Percentiles rank a stretch among this genome's conserved stretches.
phyloP scores from a whole-genome alignment of 2,329 filamentous ascomycete genomes.

The Purpureocillium lavendulum region DNA sequence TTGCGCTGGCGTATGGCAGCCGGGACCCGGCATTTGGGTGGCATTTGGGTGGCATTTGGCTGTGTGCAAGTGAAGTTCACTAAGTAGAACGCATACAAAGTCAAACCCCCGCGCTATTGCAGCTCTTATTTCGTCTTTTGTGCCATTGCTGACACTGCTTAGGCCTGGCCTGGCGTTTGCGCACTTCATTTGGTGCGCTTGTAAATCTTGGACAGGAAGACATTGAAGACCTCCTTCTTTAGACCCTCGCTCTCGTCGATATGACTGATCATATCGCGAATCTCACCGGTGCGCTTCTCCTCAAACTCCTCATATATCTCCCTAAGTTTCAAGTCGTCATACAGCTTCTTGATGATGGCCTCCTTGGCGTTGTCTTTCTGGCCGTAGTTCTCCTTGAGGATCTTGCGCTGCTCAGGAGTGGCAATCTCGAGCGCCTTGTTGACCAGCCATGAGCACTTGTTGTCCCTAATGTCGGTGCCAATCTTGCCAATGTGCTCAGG shows the following conservation, averaged over 20 bases:
- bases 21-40: too few species aligned
- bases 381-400: conserved; percentile 90
- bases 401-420: conserved; percentile 75
- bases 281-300: conserved; percentile 73
- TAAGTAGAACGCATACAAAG: too few species aligned
- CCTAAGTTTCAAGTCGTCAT: conserved; percentile 76
- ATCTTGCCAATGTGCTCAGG: conserved; percentile 95
- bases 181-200: conserved; percentile 94
- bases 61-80: too few species aligned
- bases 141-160: too few species aligned
- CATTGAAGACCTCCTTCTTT: conserved; percentile 83
- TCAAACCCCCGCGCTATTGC: too few species aligned
- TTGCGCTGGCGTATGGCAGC: too few species aligned
- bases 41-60: too few species aligned
- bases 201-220: conserved; percentile 94
- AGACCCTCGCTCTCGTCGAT: conserved; percentile 83
- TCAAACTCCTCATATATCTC: conserved; percentile 82
- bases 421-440: conserved; percentile 83
- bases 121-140: too few species aligned
- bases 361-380: conserved; percentile 80
- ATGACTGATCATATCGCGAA: conserved; percentile 64
- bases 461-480: conserved; percentile 97
- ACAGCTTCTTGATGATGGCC: conserved; percentile 80
- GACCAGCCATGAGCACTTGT: conserved; percentile 98
- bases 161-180: too few species aligned